Base-by-base conservation (phyloP, 495 filamentous ascomycete genomes). In the Aspergillus campestris region DNA sequence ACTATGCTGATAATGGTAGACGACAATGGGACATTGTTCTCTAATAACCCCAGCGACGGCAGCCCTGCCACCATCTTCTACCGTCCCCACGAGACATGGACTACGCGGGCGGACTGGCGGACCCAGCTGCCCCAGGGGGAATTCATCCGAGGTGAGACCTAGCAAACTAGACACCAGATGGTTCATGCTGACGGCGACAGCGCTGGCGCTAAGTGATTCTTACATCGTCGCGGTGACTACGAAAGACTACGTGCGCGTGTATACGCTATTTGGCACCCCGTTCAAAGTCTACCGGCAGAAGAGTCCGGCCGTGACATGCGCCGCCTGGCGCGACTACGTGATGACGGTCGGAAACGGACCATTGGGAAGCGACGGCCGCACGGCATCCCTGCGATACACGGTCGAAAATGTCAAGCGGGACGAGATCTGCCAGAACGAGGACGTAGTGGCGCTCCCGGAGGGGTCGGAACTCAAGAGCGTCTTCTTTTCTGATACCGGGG, bases 51-150 rank as follows among this genome's bases (percentile, higher is more conserved):
- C 2, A 77, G 71, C 10, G 78, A 79, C 34, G 74, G 77, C 9
- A 73, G 74, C 29, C 82, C 83, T 24, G 86, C 92, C 0, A 86
- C 83, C 29, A 80, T 98, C n/a, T 94, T 94, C 62, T 98, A 96
- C 59, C 81, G 92, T 8, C 94, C 92, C 0, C 92, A 98, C 57
- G 94, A 97, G 63, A 94, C 88, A 3, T 98, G 92, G 92, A 94
- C 89, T 1, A 74, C 86, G 5, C 72, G 94, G 47, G 81, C 77
- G 24, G 94, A 98, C 59, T 98, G 91, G 91, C 81, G 87, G 15
- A 95, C 84, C 2, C 66, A 83, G 40, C 62, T 98, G 15, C 92
- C 92, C 0, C 72, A 75, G 32, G 86, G 87, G 12, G 92, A 98
- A 64, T 71, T 79, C 9, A 79, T 95, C 30, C 76, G 78, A 44